Evolutionary conservation across 352 stramenopile species (phyloP), one percentile per base, ranked within the genome.

Genomic region (Globisporangium viniferum): DNA sequence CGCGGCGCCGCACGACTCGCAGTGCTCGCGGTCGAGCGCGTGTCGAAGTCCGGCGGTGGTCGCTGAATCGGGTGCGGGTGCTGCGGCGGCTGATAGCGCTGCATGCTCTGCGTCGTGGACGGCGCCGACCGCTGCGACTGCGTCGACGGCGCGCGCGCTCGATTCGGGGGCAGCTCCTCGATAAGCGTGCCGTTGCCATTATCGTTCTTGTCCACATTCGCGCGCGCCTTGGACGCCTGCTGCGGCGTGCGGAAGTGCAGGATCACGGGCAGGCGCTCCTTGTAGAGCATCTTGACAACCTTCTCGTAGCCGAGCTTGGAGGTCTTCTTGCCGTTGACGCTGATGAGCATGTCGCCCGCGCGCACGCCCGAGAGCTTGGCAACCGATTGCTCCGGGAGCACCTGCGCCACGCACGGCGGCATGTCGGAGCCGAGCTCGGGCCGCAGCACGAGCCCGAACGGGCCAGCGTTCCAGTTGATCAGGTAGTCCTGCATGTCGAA

Each of bases 401-500:
- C 67, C 65, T 91, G 79, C 58, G 73, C 76, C 56, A 94, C 86
- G 44, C 91, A 81, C n/a, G 86, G 86, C 31, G 86, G 84, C 84
- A 92, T 91, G 72, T 94, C 86, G 4, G 73, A 66, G 56, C 86
- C 86, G 46, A 91, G 71, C 41, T 92, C 86, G 7, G 86, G 81
- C 15, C 82, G 84, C 65, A 94, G 72, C 57, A 92, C 81, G 36
- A 94, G 75, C 48, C 86, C 86, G n/a, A 94, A 76, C 31, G 86
- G 86, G 0, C 86, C 86, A 14, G 82, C 80, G 69, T 94, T 90
- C 86, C 86, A 94, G 69, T 94, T 92, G 74, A 94, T 92, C 57
- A 92, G 82, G 76, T 91, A 94, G 67, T 94, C 86, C 68, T 88
- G 78, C 84, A 74, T 77, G 62, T 74, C 71, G 66, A 73, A 73